These are phyloP conservation scores for Arachis stenosperma DNA, from an alignment of 306 rosid genomes.

Conservation along the genomic window DNA sequence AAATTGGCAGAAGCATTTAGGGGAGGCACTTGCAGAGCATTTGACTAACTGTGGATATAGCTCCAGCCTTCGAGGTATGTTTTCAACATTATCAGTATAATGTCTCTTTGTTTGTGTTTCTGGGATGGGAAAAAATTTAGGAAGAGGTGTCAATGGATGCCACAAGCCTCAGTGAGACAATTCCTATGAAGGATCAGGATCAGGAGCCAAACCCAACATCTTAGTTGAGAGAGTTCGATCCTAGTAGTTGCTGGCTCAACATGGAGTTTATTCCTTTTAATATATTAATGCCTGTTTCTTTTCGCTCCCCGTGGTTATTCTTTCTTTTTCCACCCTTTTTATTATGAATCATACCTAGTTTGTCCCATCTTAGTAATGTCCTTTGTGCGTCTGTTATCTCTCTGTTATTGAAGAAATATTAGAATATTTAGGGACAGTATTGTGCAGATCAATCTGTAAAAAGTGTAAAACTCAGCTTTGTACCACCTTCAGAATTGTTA, in stretches of 20 bases:
- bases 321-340: slow-evolving; percentile 35
- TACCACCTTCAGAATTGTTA: slow-evolving; percentile 11
- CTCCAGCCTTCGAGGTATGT: slow-evolving; percentile 83
- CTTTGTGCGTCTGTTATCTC: slow-evolving; percentile 13
- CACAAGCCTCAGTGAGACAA: slow-evolving; percentile 3
- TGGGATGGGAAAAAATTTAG: neutral
- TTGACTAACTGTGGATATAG: slow-evolving; percentile 83
- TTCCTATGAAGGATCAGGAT: slow-evolving; percentile 11
- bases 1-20: slow-evolving; percentile 79
- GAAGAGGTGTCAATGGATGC: neutral
- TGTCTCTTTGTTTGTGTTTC: neutral
- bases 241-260: slow-evolving; percentile 9
- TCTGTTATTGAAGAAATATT: neutral
- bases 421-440: slow-evolving; percentile 1
- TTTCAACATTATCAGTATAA: slow-evolving; percentile 22
- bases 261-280: neutral
- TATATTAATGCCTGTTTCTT: neutral
- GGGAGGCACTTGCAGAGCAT: slow-evolving; percentile 91
- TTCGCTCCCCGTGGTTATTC: slow-evolving; percentile 11
- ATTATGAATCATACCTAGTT: slow-evolving; percentile 1
- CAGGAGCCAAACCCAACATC: slow-evolving; percentile 1
- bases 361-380: slow-evolving; percentile 12
- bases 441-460: neutral
- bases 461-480: neutral
- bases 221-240: neutral